Evolutionary conservation across 352 stramenopile genomes (phyloP).

Genomic region (Phytophthora niederhauseri): DNA sequence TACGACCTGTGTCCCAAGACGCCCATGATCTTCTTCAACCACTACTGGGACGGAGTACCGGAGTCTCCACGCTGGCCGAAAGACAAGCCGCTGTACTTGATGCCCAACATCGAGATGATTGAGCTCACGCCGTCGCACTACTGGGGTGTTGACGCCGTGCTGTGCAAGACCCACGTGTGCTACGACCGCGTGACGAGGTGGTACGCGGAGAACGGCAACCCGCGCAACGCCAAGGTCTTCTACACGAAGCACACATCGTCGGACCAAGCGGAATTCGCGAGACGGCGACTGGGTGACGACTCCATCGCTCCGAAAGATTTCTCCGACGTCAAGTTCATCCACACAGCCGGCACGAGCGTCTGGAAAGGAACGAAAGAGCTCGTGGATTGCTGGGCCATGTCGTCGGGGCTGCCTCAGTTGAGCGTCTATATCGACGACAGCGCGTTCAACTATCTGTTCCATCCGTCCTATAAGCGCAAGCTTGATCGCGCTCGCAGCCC

Average conservation of each 20-base stretch:
- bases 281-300: slow-evolving; percentile 13
- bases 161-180: slow-evolving; percentile 57
- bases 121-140: slow-evolving; percentile 45
- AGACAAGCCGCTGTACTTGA: slow-evolving; percentile 47
- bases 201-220: slow-evolving; percentile 50
- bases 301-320: slow-evolving; percentile 32
- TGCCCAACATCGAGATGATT: slow-evolving; percentile 61
- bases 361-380: slow-evolving; percentile 48
- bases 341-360: slow-evolving; percentile 36
- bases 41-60: slow-evolving; percentile 50
- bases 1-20: slow-evolving; percentile 54
- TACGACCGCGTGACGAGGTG: slow-evolving; percentile 41
- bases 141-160: slow-evolving; percentile 42
- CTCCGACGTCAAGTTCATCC: slow-evolving; percentile 33
- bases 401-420: slow-evolving; percentile 41
- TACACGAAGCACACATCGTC: slow-evolving; percentile 55
- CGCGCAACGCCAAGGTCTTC: slow-evolving; percentile 39
- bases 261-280: slow-evolving; percentile 34
- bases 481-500: slow-evolving; percentile 20
- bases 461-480: slow-evolving; percentile 15
- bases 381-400: slow-evolving; percentile 47
- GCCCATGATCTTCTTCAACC: slow-evolving; percentile 57
- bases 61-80: slow-evolving; percentile 33
- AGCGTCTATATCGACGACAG: slow-evolving; percentile 48
- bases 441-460: slow-evolving; percentile 28